Evolutionary conservation across 2,329 filamentous ascomycete species (phyloP), one percentile per base, ranked within the genome.

Genomic region (Bretziella fagacearum): DNA sequence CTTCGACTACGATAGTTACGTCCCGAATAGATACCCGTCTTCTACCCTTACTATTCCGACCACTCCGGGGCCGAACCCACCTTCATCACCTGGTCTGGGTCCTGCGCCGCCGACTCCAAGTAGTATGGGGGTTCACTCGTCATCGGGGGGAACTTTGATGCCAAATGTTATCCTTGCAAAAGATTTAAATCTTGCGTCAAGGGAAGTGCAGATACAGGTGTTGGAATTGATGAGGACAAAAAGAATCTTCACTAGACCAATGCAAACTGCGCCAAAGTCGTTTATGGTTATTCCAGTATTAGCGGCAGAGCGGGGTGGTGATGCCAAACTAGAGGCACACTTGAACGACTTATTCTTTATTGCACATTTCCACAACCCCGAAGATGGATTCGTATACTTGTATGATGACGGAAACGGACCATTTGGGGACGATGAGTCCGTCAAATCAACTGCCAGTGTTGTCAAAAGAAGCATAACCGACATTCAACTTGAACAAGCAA

Each of bases 341-440:
- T 58, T 80, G 60, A 93, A 86, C 55, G 85, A 96, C 50, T 76
- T 83, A 53, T 80, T 96, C 54, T 84, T 86, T 58, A 78, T 96
- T 49, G 89, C 84, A 0, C 87, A 96, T 60, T 84, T 79, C 64
- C 86, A 96, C 56, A 72, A 79, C 49, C 69, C 71, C 0, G 68
- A 73, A 1, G 77, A 89, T 58, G 84, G 81, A 0, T 81, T 86
- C 52, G 70, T 77, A 3, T 82, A 91, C 53, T 61, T 89, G 0
- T 82, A 93, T 29, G 29, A 30, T 18, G 32, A 17, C 13, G 49
- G 36, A 15, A 63, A 66, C 20, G 52, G 57, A n/a, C 58, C 60
- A 20, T 56, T 56, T 22, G 59, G 58, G 25, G 56, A 55, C 20
- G 55, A 52, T 48, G 56, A 55, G 3, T 53, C 55, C 11, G 25